A percentile compares a stretch with the other conserved stretches of the same genome.
Conservation (phyloP, 495 filamentous ascomycete species). For the Daldinia concentrica region DNA sequence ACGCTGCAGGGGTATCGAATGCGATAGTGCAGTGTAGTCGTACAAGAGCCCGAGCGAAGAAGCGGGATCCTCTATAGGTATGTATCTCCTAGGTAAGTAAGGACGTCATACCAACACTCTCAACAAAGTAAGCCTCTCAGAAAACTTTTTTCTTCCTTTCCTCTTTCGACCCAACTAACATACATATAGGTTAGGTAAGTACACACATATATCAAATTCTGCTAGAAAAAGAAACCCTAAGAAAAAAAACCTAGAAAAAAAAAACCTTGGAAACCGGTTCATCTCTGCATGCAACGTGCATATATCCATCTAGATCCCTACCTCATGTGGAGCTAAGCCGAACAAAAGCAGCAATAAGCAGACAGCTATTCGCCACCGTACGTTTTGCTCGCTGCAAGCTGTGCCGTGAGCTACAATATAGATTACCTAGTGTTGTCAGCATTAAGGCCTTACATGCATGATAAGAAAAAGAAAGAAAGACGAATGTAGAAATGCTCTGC, state of each 20-base stretch:
- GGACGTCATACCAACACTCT: neutral
- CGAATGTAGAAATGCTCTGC: slow-evolving; percentile 5
- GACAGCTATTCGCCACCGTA: neutral
- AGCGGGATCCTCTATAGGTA: neutral
- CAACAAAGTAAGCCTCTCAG: neutral
- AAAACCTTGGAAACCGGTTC: neutral
- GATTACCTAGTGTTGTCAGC: neutral
- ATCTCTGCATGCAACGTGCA: neutral
- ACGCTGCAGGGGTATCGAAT: neutral
- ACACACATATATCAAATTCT: no score
- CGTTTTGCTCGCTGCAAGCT: neutral
- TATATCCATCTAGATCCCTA: neutral
- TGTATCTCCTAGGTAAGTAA: no score
- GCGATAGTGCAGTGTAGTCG: neutral
- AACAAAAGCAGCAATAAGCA: neutral
- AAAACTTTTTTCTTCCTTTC: neutral
- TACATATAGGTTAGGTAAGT: neutral
- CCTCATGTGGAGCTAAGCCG: neutral
- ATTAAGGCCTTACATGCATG: slow-evolving; percentile 10
- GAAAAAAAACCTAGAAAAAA: no score
- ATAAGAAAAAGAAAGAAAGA: slow-evolving; percentile 13
- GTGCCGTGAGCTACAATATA: neutral
- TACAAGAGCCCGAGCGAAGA: neutral
- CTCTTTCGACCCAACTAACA: neutral
- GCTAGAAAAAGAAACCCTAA: neutral